Conservation (phyloP, 257 asterid species). For the Eustoma russellianum region DNA sequence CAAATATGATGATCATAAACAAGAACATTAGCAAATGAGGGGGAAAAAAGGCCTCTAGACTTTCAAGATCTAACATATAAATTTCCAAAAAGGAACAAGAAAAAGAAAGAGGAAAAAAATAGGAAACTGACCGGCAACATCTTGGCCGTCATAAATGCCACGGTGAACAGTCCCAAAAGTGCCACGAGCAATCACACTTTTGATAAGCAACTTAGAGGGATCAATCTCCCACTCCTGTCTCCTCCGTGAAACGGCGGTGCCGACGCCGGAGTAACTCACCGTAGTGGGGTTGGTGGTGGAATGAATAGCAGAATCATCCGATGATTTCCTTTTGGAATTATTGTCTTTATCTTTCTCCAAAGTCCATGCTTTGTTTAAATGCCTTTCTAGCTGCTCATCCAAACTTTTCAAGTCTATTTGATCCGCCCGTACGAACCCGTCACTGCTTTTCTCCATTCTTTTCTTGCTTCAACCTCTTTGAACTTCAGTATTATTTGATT, state of each 20-base stretch:
- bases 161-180: conserved; percentile 90
- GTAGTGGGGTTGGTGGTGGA: conserved; percentile 12
- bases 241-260: conserved; percentile 27
- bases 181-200: conserved; percentile 69
- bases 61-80: too few relatives aligned
- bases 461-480: not conserved
- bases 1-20: not conserved
- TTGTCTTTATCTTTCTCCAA: conserved; percentile 30
- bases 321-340: conserved; percentile 6
- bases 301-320: conserved; percentile 13
- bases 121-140: conserved; percentile 69
- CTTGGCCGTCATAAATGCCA: conserved; percentile 71
- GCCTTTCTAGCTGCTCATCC: conserved; percentile 77
- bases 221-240: conserved; percentile 90
- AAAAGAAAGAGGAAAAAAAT: not conserved
- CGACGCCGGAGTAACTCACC: conserved; percentile 2
- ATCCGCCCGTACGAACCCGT: conserved; percentile 81
- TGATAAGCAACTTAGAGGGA: conserved; percentile 55
- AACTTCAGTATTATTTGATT: not conserved
- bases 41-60: not conserved
- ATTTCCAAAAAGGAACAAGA: too few relatives aligned
- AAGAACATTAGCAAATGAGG: not conserved
- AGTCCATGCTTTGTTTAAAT: conserved; percentile 52
- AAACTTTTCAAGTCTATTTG: conserved; percentile 81
- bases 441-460: conserved; percentile 60